Evolutionary conservation across 768 basidiomycete genomes (phyloP).

Genomic region (Gymnopilus junonius): DNA sequence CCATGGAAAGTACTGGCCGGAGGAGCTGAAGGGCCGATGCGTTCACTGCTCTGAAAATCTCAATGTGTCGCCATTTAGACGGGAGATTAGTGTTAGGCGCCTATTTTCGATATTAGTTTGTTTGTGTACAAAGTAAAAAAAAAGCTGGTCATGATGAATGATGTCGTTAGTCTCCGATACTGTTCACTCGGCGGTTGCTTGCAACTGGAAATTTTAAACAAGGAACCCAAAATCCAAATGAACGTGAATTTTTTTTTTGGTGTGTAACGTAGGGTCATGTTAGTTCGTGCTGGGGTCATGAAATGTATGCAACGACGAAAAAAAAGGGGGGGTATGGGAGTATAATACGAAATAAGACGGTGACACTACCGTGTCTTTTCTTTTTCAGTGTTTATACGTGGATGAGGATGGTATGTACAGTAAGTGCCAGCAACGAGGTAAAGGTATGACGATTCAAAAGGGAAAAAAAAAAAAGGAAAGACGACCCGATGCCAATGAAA

Average conservation of each 20-base stretch:
- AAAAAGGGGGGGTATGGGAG: slow-evolving; percentile 22
- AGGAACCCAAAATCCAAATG: slow-evolving; percentile 14
- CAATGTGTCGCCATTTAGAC: slow-evolving; percentile 6
- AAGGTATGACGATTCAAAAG: neutral
- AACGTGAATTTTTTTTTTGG: slow-evolving; percentile 11
- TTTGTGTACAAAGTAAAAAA: slow-evolving; percentile 18
- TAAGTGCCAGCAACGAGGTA: slow-evolving; percentile 4
- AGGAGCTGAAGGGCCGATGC: slow-evolving; percentile 5
- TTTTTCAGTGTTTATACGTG: slow-evolving; percentile 11
- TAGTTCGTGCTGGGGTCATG: slow-evolving; percentile 26
- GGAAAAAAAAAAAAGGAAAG: neutral
- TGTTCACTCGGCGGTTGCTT: too few relatives aligned
- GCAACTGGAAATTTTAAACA: neutral
- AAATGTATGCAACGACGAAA: slow-evolving; percentile 20
- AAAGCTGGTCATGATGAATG: slow-evolving; percentile 3
- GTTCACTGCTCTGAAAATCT: neutral
- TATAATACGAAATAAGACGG: slow-evolving; percentile 21
- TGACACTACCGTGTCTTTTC: slow-evolving; percentile 13
- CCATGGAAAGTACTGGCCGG: slow-evolving; percentile 14
- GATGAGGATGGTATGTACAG: slow-evolving; percentile 2
- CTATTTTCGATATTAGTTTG: slow-evolving; percentile 1
- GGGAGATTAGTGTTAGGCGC: neutral
- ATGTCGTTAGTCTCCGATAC: too few relatives aligned
- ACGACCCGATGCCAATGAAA: neutral
- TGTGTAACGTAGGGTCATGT: slow-evolving; percentile 20